Percentiles rank a stretch among this genome's conserved stretches.
Conservation (phyloP, 345 rosid genomes). For the Lepidium africanum region DNA sequence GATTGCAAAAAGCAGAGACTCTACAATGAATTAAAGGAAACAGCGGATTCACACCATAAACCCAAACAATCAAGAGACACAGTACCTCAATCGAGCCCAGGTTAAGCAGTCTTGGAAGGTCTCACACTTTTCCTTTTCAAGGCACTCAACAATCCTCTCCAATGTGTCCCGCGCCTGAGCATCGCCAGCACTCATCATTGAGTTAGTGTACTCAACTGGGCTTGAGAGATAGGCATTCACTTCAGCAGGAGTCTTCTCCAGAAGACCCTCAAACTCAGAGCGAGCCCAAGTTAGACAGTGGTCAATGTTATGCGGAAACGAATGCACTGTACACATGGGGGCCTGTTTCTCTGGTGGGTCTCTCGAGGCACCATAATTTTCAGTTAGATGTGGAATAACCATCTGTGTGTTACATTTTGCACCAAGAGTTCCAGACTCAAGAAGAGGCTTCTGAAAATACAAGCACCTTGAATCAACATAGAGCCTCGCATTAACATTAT, state of each 20-base stretch:
- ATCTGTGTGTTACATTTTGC: slow-evolving; percentile 97
- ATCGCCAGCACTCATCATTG: slow-evolving; percentile 79
- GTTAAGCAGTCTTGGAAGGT: slow-evolving; percentile 85
- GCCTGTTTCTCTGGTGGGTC: slow-evolving; percentile 99
- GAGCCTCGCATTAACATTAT: slow-evolving; percentile 93
- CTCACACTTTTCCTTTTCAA: slow-evolving; percentile 79
- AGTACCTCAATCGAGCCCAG: slow-evolving; percentile 92
- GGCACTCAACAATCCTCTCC: slow-evolving; percentile 85
- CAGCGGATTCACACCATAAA: background rate
- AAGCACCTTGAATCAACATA: slow-evolving; percentile 97
- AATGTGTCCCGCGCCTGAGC: slow-evolving; percentile 94
- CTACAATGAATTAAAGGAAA: background rate
- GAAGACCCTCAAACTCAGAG: slow-evolving; percentile 96
- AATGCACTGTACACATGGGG: slow-evolving; percentile 99
- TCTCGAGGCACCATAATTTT: slow-evolving; percentile 97
- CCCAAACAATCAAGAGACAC: background rate
- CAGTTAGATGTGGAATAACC: slow-evolving; percentile 97
- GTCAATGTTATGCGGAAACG: slow-evolving; percentile 98
- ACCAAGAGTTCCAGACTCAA: slow-evolving; percentile 98
- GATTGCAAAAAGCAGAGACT: background rate
- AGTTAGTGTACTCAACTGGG: slow-evolving; percentile 61
- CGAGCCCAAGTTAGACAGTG: slow-evolving; percentile 99
- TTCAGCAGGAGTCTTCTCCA: slow-evolving; percentile 97
- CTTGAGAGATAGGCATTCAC: slow-evolving; percentile 83
- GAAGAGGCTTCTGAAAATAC: slow-evolving; percentile 98